phyloP scores from a whole-genome alignment of 805 yeast species.

The Myxozyma vanderwaltii region DNA sequence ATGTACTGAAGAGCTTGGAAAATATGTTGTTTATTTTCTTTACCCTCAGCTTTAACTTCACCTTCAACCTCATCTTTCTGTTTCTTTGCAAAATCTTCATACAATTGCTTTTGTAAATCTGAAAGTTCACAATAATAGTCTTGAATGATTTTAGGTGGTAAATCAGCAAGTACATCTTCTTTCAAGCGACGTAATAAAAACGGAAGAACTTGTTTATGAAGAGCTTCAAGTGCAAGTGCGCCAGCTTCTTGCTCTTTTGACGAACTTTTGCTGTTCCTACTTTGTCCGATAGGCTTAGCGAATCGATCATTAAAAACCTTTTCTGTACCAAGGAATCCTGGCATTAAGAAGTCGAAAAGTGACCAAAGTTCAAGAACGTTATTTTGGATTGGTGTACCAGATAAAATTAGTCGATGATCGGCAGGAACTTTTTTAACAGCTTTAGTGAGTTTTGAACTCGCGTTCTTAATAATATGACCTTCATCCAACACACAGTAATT shows the following conservation, averaged over 20 bases:
- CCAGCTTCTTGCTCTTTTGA: constrained; percentile 97
- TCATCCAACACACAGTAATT: constrained; percentile 96
- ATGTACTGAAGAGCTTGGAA: constrained; percentile 97
- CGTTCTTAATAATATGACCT: constrained; percentile 95
- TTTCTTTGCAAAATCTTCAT: constrained; percentile 84
- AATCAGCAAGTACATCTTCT: constrained; percentile 91
- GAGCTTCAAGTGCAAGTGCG: constrained; percentile 89
- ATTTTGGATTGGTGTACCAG: constrained; percentile 98
- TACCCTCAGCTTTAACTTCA: constrained; percentile 39
- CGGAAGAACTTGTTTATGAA: constrained; percentile 95
- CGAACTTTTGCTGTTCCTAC: constrained; percentile 78
- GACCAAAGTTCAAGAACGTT: constrained; percentile 98
- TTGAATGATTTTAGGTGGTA: constrained; percentile 97
- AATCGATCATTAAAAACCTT: constrained; percentile 90
- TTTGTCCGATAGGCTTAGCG: constrained; percentile 97
- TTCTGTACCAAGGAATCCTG: constrained; percentile 95
- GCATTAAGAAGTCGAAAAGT: constrained; percentile 95
- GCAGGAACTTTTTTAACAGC: constrained; percentile 82
- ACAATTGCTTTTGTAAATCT: constrained; percentile 82
- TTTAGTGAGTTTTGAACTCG: constrained; percentile 82
- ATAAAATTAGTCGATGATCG: constrained; percentile 83
- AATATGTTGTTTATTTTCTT: constrained; percentile 78
- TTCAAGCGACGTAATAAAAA: constrained; percentile 93
- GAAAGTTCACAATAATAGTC: constrained; percentile 97
- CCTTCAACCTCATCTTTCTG: constrained; percentile 67